Base-by-base conservation (phyloP, 306 rosid genomes). In the Cajanus cajan region DNA sequence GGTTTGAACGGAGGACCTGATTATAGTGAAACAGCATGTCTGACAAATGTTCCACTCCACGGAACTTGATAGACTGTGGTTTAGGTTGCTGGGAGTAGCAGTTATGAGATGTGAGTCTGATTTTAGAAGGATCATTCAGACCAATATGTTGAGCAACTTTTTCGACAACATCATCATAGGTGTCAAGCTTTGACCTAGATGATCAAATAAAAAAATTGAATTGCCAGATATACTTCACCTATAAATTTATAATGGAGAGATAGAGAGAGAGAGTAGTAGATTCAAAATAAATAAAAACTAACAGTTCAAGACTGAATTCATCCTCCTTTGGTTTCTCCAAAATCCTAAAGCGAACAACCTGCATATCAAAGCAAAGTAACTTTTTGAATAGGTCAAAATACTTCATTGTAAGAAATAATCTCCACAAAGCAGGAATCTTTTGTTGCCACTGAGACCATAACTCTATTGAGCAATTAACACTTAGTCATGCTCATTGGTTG, bases 291-390 rank as follows among this genome's bases (percentile, higher is more conserved):
- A 57, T 28, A 28, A 71, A 57, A 68, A 85, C 97, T 88, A 73
- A 94, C 98, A 94, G 82, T 73, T 94, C 97, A 45, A 92, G 85
- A 80, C 84, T 85, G 76, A 94, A 94, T 59, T 90, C 95, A 48
- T 94, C 97, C 79, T 94, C 98, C 67, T 94, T 94, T 9, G 98
- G 97, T 79, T 84, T 92, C 87, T 92, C 97, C 85, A 94, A 83
- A 68, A 79, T 85, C 52, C 98, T 92, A 74, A 92, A 94, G 83
- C 81, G 98, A 76, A 94, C 98, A 78, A 92, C 86, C 98, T 94
- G 83, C 54, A 86, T 33, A 86, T 80, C 78, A 78, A 51, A 74
- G 59, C 22, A 52, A 58, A 51, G 4, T 43, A 44, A 72, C 13
- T 57, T 22, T 70, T 18, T 41, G 33, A 80, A 70, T 47, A 55